Evolutionary conservation across 1,139 yeast genomes (phyloP).

Genomic region (Protomyces inouyei): DNA sequence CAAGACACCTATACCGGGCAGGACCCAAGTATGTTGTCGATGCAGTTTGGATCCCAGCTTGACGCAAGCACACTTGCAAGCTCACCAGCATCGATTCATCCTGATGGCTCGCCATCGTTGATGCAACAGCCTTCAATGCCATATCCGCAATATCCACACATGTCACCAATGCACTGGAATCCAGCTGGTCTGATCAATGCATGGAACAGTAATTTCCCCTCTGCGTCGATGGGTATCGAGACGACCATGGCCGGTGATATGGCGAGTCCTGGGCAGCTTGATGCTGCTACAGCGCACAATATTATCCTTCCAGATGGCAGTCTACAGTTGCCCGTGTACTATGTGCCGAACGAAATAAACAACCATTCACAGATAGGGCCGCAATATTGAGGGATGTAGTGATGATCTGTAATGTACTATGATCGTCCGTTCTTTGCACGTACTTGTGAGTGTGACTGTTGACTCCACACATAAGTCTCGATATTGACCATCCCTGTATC

Average conservation of each 20-base stretch:
- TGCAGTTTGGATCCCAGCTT: background rate
- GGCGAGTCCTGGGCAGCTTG: background rate
- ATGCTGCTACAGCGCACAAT: background rate
- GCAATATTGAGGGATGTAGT: too few relatives aligned
- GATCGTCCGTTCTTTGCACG: too few relatives aligned
- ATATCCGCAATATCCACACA: background rate
- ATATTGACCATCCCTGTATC: too few relatives aligned
- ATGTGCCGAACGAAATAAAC: background rate
- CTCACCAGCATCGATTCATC: background rate
- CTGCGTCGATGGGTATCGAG: background rate
- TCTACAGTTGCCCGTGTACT: background rate
- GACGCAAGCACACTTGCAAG: background rate
- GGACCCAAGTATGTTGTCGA: background rate
- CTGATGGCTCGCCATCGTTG: background rate
- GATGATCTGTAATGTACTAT: too few relatives aligned
- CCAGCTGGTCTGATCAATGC: conserved; percentile 21
- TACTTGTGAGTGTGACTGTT: too few relatives aligned
- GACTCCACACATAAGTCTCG: too few relatives aligned
- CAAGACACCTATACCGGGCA: background rate
- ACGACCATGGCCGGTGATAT: background rate
- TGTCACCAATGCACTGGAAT: conserved; percentile 1
- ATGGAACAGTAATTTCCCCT: conserved; percentile 12
- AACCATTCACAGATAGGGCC: too few relatives aligned
- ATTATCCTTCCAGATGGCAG: background rate
- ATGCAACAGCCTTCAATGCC: background rate